Base-by-base conservation (phyloP, 495 filamentous ascomycete genomes). In the Neurospora tetrasperma region DNA sequence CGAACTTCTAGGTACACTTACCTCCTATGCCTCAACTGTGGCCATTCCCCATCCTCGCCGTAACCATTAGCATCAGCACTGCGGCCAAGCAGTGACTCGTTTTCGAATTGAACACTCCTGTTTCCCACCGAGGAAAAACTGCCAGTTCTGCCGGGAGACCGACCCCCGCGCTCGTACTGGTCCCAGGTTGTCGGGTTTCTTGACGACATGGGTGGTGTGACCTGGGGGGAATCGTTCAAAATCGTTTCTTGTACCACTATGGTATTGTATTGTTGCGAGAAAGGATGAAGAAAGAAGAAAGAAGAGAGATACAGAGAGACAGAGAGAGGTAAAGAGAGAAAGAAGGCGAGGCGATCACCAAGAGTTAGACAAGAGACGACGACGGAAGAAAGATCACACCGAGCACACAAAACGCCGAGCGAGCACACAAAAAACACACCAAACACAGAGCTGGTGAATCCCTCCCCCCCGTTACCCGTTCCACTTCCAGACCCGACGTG, bases 181-280 rank as follows among this genome's bases (percentile, higher is more conserved):
- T 86, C 85, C 87, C 86, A 89, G 69, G 80, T 87, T 23, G 85
- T 79, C 14, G 86, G 86, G 75, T 84, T 85, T 74, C 81, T 80
- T 20, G 78, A 80, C 23, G 77, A 71, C 79, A 81, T 81, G 66
- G 23, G 66, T 20, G 69, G 27, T 27, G 16, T 42, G 31, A 4
- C n/a, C 40, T 69, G 31, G 16, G 54, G 38, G 2, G 0, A 9
- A 66, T 46, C 43, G 27, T 66, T 27, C 4, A 35, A 62, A 31
- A 38, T 66, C 14, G 54, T 66, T 31, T 35, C 54, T 35, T 62
- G 54, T 62, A 35, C 18, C 27, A 62, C 54, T 62, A 18, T 35
- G 54, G 12, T 62, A 12, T 18, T 62, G 12, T 62, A 12, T 18
- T 62, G 54, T 62, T 35, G 23, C 27, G 3, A 62, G 54, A 9